Conservation (phyloP, 139 green algal species). For the Chlorella ohadii region DNA sequence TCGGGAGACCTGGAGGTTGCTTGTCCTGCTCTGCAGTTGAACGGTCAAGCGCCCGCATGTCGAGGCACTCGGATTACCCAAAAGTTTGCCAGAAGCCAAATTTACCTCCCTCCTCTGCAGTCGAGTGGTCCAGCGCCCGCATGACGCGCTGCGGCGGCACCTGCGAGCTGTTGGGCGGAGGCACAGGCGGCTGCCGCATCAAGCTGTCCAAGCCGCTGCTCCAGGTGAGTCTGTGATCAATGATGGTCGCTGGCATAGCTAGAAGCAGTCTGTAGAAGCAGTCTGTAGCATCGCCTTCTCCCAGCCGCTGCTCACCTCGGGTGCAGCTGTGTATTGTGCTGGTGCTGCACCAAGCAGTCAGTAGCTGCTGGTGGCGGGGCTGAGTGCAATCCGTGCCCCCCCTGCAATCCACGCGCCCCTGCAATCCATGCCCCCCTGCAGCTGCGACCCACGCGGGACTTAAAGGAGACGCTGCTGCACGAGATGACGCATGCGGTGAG, state of each 20-base stretch:
- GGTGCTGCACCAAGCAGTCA: too few relatives aligned
- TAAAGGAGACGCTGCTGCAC: conserved; percentile 88
- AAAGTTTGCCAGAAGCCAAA: neutral
- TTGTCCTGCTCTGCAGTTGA: neutral
- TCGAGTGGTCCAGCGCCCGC: conserved; percentile 78
- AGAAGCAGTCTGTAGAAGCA: too few relatives aligned
- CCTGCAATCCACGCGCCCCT: too few relatives aligned
- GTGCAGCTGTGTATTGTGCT: too few relatives aligned
- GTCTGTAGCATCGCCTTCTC: too few relatives aligned
- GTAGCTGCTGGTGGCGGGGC: too few relatives aligned
- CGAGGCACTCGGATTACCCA: too few relatives aligned
- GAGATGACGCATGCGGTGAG: conserved; percentile 77
- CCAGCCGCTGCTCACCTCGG: too few relatives aligned
- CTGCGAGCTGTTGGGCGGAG: conserved; percentile 53
- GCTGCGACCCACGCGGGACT: conserved; percentile 70
- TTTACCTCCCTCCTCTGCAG: conserved; percentile 12
- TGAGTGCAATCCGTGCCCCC: neutral
- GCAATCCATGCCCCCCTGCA: conserved; percentile 25
- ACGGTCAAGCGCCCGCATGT: neutral
- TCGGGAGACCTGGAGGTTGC: too few relatives aligned
- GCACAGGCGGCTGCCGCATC: conserved; percentile 69
- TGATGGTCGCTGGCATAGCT: too few relatives aligned
- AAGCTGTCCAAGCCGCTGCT: conserved; percentile 82
- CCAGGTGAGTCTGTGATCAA: conserved; percentile 26
- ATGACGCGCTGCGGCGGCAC: conserved; percentile 87